Evolutionary conservation across 192 early-diverging fungal species (phyloP), one percentile per base, ranked within the genome.

Genomic region (Dimargaris verticillata): DNA sequence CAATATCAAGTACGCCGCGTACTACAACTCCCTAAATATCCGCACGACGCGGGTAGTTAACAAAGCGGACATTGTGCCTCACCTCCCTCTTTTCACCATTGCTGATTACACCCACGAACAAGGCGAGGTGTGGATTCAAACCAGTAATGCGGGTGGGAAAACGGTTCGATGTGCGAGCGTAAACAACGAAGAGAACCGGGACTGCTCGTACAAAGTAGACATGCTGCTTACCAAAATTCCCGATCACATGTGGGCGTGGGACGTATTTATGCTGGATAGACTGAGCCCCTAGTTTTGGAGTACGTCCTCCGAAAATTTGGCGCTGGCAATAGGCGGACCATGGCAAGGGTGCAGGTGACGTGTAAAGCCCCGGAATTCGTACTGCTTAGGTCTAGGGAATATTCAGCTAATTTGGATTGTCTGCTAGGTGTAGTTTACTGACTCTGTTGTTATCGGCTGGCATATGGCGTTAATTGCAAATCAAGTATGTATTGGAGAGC

Each of bases 71-170:
- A 43, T 68, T 48, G 68, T 66, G 5, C 55, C 69, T 4, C 67
- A 63, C 1, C 2, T 74, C n/a, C 73, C 69, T 28, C 61, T 60
- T 5, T 33, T 28, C 49, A 22, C 61, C 0, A 58, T 71, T 49
- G 33, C 33, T 5, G 73, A 62, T 14, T 75, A 68, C 46, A 52
- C 47, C 24, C 73, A 75, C n/a, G 59, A 70, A 25, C 29, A 48
- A 15, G 65, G 60, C 28, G 73, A 75, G 44, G 52, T 58, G 1
- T 75, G 73, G 73, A 62, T 68, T 28, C 67, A 72, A 29, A n/a
- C 63, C 17, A 67, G 68, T 22, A 28, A 64, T 11, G 18, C 33
- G n/a, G n/a, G 25, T 11, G n/a, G 29, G n/a, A 3, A 52, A 24
- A 52, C 51, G 20, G 42, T 59, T 5, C 13, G 2, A 3, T 59